A percentile compares a stretch with the other conserved stretches of the same genome.
Conservation (phyloP, 495 filamentous ascomycete genomes). For the Podospora anserina region DNA sequence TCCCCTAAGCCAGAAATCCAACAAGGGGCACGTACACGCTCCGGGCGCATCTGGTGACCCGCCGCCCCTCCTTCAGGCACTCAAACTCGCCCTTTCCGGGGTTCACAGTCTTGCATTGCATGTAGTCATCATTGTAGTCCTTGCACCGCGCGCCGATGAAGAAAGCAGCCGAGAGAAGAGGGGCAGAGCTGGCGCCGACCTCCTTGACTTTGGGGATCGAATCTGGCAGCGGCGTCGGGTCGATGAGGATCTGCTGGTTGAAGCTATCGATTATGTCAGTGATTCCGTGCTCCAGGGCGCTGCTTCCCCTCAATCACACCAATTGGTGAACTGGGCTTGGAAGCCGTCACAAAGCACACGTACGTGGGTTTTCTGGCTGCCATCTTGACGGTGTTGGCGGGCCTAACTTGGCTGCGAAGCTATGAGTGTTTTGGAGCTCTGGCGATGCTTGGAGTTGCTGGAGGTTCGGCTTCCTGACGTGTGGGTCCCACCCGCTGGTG, state of each 20-base stretch:
- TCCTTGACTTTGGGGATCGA: conserved; percentile 88
- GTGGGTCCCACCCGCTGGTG: conserved; percentile 18
- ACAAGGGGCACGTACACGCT: conserved; percentile 71
- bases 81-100: conserved; percentile 87
- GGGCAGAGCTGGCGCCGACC: conserved; percentile 86
- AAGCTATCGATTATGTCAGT: conserved; percentile 58
- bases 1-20: neutral
- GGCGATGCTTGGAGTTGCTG: conserved; percentile 21
- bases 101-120: conserved; percentile 94
- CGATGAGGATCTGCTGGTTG: conserved; percentile 86
- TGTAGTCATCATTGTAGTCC: conserved; percentile 96
- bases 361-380: conserved; percentile 49
- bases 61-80: conserved; percentile 91
- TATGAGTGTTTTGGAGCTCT: conserved; percentile 33
- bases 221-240: conserved; percentile 91
- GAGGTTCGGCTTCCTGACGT: conserved; percentile 30
- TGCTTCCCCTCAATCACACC: conserved; percentile 9
- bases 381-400: conserved; percentile 43
- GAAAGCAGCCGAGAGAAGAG: conserved; percentile 85
- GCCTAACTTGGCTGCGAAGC: conserved; percentile 25
- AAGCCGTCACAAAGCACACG: conserved; percentile 22
- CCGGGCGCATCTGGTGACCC: conserved; percentile 92
- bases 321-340: conserved; percentile 19
- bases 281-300: conserved; percentile 21
- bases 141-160: conserved; percentile 96